Evolutionary conservation across 352 stramenopile species (phyloP).

Genomic region (Globisporangium iwayamae): DNA sequence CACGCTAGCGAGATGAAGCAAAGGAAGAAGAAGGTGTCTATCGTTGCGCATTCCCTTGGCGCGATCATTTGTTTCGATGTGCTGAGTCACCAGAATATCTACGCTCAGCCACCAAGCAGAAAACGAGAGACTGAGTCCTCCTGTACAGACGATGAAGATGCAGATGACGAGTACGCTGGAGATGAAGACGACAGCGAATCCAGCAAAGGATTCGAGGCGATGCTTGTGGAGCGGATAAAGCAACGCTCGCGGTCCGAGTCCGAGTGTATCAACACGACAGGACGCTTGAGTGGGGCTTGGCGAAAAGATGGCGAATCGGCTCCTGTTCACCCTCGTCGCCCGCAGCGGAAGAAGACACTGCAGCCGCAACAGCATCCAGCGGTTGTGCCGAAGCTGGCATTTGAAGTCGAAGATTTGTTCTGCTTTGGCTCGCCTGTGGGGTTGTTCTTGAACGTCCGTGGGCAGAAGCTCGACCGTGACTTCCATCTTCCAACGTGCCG

Average conservation of each 20-base stretch:
- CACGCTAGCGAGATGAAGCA: conserved; percentile 12
- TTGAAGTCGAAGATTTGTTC: conserved; percentile 86
- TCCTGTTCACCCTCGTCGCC: conserved; percentile 9
- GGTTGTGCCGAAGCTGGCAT: conserved; percentile 61
- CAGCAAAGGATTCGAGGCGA: conserved; percentile 29
- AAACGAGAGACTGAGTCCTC: conserved; percentile 19
- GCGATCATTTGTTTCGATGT: conserved; percentile 93
- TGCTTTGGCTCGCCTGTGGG: conserved; percentile 89
- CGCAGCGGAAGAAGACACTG: not conserved
- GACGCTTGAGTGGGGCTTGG: conserved; percentile 10
- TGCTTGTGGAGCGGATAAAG: conserved; percentile 22
- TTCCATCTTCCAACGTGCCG: conserved; percentile 80
- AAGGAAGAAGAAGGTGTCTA: conserved; percentile 77
- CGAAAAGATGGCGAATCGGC: conserved; percentile 11
- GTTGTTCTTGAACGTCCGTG: conserved; percentile 91
- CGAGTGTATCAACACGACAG: conserved; percentile 15
- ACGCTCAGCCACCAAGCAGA: conserved; percentile 28
- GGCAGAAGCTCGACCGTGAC: conserved; percentile 62
- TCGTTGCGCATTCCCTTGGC: conserved; percentile 86
- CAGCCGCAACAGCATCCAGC: conserved; percentile 11
- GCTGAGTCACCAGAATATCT: conserved; percentile 63
- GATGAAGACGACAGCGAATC: conserved; percentile 37
- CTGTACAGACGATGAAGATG: conserved; percentile 15
- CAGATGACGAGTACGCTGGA: conserved; percentile 33
- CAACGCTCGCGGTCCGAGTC: conserved; percentile 46